Percentiles rank a stretch among this genome's conserved stretches.
Evolutionary conservation across 257 asterid species (phyloP).

Genomic region (Solanum rostratum): DNA sequence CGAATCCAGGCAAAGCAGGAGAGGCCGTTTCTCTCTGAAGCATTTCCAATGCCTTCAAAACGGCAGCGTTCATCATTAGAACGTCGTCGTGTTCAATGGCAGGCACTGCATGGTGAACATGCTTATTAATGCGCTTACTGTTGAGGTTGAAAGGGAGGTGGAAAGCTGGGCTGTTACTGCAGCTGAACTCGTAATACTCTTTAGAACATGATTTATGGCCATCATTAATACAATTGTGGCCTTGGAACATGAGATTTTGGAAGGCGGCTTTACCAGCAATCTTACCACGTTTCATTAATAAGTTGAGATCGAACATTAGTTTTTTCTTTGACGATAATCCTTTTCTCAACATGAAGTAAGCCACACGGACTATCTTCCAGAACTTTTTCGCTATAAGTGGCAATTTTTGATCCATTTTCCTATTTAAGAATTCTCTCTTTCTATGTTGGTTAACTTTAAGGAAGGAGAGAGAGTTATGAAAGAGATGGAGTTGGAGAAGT

Average conservation of each 20-base stretch:
- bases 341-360: slow-evolving; percentile 17
- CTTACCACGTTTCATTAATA: slow-evolving; percentile 33
- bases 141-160: slow-evolving; percentile 24
- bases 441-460: neutral
- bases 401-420: neutral
- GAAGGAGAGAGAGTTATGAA: neutral
- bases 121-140: slow-evolving; percentile 7
- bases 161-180: slow-evolving; percentile 59
- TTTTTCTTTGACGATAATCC: slow-evolving; percentile 32
- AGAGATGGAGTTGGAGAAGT: neutral
- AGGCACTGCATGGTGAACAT: neutral
- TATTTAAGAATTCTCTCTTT: neutral
- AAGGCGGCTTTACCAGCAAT: slow-evolving; percentile 30
- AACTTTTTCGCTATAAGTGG: slow-evolving; percentile 12
- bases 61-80: slow-evolving; percentile 11
- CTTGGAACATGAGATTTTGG: slow-evolving; percentile 1
- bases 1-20: slow-evolving; percentile 28
- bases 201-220: neutral
- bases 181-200: slow-evolving; percentile 76
- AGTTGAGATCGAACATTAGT: slow-evolving; percentile 18
- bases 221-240: neutral
- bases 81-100: neutral
- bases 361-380: neutral
- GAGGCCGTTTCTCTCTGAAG: slow-evolving; percentile 25
- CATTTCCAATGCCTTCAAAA: slow-evolving; percentile 31